A percentile compares a stretch with the other conserved stretches of the same genome.
Evolutionary conservation across 495 filamentous ascomycete species (phyloP).

Genomic region (Amorphotheca resinae): DNA sequence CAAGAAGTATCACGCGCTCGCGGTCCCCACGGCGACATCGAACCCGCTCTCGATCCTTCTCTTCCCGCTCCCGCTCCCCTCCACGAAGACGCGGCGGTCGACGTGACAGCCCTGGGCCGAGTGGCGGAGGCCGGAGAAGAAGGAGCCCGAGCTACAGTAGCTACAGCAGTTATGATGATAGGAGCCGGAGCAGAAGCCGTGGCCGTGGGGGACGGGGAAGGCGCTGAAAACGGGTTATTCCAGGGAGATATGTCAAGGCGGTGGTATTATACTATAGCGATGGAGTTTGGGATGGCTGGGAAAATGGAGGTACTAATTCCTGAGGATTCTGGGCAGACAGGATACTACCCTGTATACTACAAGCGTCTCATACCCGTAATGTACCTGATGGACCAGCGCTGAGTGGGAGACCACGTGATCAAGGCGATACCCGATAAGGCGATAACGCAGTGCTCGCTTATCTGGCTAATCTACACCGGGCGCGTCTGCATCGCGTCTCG

Average conservation of each 20-base stretch:
- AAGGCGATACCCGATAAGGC: no score
- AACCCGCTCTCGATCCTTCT: constrained; percentile 32
- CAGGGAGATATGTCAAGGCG: no score
- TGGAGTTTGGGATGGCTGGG: constrained; percentile 13
- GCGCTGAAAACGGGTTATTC: no score
- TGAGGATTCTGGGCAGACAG: constrained; percentile 2
- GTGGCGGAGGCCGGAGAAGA: constrained; percentile 26
- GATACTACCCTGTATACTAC: no score
- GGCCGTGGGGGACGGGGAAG: constrained; percentile 24
- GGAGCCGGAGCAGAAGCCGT: constrained; percentile 28
- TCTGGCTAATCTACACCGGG: no score
- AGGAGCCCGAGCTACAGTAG: constrained; percentile 53
- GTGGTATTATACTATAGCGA: no score
- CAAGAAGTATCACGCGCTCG: constrained; percentile 35
- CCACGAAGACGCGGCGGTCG: constrained; percentile 27
- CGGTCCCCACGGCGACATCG: constrained; percentile 31
- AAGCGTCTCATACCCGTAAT: no score
- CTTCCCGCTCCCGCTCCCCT: constrained; percentile 45
- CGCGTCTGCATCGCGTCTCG: no score
- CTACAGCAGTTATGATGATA: constrained; percentile 41
- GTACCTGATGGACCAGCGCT: no score
- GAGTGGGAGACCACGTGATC: no score
- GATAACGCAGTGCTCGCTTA: no score
- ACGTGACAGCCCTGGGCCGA: constrained; percentile 29
- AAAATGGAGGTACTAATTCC: background rate